phyloP scores from a whole-genome alignment of 306 rosid genomes.

The Spatholobus suberectus region DNA sequence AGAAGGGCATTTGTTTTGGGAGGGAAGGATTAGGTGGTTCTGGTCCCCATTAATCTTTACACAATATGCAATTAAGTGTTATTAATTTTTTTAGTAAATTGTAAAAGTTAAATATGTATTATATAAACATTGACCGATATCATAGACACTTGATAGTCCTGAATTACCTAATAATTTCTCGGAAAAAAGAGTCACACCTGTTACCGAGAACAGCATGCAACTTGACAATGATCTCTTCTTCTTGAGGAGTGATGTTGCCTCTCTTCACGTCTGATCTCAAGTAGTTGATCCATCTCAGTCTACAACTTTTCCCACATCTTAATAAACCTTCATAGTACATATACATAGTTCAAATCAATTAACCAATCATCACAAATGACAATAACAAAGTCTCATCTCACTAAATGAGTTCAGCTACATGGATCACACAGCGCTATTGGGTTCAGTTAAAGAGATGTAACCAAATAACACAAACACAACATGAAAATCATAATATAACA shows the following conservation, averaged over 20 bases:
- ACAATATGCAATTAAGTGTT: too few relatives aligned
- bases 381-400: background rate
- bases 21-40: too few relatives aligned
- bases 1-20: background rate
- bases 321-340: slow-evolving; percentile 52
- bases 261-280: slow-evolving; percentile 87
- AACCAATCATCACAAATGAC: background rate
- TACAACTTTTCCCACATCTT: slow-evolving; percentile 88
- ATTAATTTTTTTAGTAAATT: too few relatives aligned
- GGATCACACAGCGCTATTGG: too few relatives aligned
- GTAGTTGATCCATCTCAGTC: slow-evolving; percentile 92
- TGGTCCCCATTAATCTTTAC: too few relatives aligned
- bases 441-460: too few relatives aligned
- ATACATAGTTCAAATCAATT: background rate
- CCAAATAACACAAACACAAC: background rate
- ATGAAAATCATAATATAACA: background rate
- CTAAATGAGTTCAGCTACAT: too few relatives aligned
- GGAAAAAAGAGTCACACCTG: slow-evolving; percentile 48
- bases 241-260: slow-evolving; percentile 82
- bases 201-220: slow-evolving; percentile 76
- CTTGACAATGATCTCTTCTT: slow-evolving; percentile 86
- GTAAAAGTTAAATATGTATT: too few relatives aligned
- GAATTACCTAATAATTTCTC: too few relatives aligned
- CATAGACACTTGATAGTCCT: too few relatives aligned
- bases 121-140: too few relatives aligned